Base-by-base conservation (phyloP, 805 yeast genomes). In the Wickerhamomyces subpelliculosus region DNA sequence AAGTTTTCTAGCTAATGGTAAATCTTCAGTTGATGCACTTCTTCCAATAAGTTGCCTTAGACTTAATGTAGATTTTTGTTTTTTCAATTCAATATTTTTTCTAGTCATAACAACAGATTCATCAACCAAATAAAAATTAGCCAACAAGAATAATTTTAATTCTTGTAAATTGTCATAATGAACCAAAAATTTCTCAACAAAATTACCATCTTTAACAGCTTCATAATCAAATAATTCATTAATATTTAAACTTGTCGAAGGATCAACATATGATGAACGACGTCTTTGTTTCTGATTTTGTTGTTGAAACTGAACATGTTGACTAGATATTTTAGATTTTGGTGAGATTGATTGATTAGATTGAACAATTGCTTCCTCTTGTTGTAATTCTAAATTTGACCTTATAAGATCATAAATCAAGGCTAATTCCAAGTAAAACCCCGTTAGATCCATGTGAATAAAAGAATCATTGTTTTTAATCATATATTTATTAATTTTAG, bases 101-200 rank as follows among this genome's bases (percentile, higher is more conserved):
- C 48, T 43, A 27, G 51, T 51, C 18, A 41, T 29, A 11, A 40
- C 40, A 23, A 48, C 43, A 3, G 47, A 29, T 25, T 49, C 47
- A 34, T 54, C 56, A 30, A 54, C 39, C 9, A 46, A 38, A 29
- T 38, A 44, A 44, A 73, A 65, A 32, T 68, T 62, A 33, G 70
- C 62, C 24, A 76, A 55, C 25, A 78, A 55, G 23, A 59, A 55
- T 19, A 78, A 60, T 44, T 68, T 67, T 23, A 75, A 60, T 52
- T 78, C 83, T 40, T 70, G 62, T n/a, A 75, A 45, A 48, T 76
- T 75, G 52, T 78, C 84, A 12, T 61, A 61, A 46, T 78, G 84
- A n/a, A 78, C 71, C 72, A 82, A 70, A 52, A 71, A 75, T 5
- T 58, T 44, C 27, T 61, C 59, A 2, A 62, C 57, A 14, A 61